Evolutionary conservation across 2,329 filamentous ascomycete genomes (phyloP).

Genomic region (Colletotrichum sp.): DNA sequence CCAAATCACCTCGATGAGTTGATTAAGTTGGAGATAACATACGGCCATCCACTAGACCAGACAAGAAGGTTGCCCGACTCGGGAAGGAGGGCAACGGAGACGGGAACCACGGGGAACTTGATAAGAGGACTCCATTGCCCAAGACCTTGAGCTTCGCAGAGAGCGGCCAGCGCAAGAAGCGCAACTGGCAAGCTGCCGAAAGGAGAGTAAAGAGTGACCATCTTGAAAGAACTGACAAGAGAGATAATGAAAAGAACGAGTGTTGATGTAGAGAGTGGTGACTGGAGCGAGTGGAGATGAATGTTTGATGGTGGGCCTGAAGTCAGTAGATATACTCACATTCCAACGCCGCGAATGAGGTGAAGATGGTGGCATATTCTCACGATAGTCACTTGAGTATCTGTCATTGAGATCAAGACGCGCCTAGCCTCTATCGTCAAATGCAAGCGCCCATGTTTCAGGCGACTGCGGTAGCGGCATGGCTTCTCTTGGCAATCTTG

Average conservation of each 20-base stretch:
- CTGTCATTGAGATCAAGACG: background rate
- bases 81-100: constrained; percentile 25
- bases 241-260: background rate
- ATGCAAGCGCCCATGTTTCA: background rate
- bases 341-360: background rate
- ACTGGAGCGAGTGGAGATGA: background rate
- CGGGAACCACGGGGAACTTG: constrained; percentile 40
- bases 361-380: background rate
- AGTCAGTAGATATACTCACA: background rate
- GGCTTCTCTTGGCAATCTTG: background rate
- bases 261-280: background rate
- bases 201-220: background rate
- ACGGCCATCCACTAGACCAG: constrained; percentile 14
- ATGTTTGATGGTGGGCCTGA: rapidly evolving
- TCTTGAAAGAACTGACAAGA: background rate
- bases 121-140: constrained; percentile 40
- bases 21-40: background rate
- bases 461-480: background rate
- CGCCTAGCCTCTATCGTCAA: background rate
- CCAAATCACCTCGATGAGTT: background rate
- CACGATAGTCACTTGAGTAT: background rate
- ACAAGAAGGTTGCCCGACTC: constrained; percentile 12
- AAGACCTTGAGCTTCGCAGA: constrained; percentile 5
- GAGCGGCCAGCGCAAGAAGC: background rate
- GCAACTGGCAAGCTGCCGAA: background rate